A percentile compares a stretch with the other conserved stretches of the same genome.
Conservation (phyloP, 73 alveolate species). For the Stentor roeselii region DNA sequence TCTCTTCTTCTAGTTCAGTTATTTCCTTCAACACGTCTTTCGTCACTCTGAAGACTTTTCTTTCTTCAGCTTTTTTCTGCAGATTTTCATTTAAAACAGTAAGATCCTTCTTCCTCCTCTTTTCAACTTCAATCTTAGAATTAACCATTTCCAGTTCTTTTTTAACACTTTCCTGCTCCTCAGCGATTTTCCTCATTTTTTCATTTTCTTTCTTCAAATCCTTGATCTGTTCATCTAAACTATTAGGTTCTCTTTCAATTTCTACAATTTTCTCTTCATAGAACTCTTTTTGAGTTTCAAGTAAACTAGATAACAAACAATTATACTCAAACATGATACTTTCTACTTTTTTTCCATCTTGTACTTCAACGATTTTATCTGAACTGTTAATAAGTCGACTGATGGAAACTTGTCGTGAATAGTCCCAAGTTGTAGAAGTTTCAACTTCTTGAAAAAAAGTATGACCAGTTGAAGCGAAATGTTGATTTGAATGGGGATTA, state of each 20-base stretch:
- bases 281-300: constrained; percentile 21
- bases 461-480: background rate
- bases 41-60: background rate
- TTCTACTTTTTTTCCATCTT: background rate
- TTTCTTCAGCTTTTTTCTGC: background rate
- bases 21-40: constrained; percentile 15
- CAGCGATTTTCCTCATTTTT: background rate
- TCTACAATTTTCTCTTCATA: background rate
- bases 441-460: constrained; percentile 15
- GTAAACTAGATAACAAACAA: constrained; percentile 5
- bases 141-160: background rate
- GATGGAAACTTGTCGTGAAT: background rate
- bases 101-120: background rate
- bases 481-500: constrained; percentile 11
- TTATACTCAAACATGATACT: constrained; percentile 22
- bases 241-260: background rate
- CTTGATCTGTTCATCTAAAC: background rate
- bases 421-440: constrained; percentile 9
- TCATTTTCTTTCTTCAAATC: background rate
- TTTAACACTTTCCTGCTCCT: background rate
- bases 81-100: background rate
- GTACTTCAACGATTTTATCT: constrained; percentile 22
- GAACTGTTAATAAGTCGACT: background rate
- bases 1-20: background rate
- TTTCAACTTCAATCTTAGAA: background rate